Evolutionary conservation across 306 rosid species (phyloP).

Genomic region (Benincasa hispida): DNA sequence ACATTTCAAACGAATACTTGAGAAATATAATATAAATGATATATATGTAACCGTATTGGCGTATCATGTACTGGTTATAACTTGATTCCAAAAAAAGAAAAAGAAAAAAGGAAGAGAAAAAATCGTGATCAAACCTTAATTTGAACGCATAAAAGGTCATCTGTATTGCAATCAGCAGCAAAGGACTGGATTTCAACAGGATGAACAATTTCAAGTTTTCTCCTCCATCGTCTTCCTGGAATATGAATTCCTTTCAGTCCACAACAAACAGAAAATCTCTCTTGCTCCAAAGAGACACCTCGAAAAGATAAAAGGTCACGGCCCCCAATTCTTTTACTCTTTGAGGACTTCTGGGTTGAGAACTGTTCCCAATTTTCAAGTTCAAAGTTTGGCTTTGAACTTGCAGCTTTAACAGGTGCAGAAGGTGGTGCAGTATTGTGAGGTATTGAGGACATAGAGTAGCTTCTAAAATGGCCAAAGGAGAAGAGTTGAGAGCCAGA

Average conservation of each 20-base stretch:
- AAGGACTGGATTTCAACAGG: constrained; percentile 74
- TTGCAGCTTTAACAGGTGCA: constrained; percentile 47
- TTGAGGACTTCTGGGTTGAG: constrained; percentile 36
- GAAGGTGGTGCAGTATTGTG: constrained; percentile 38
- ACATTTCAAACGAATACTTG: neutral
- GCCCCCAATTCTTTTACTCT: constrained; percentile 27
- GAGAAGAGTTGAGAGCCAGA: constrained; percentile 61
- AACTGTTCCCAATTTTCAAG: constrained; percentile 65
- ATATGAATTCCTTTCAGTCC: constrained; percentile 78
- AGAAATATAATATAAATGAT: neutral
- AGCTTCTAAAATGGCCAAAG: constrained; percentile 70
- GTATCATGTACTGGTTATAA: neutral
- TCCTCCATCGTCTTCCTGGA: constrained; percentile 95
- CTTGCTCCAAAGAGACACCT: constrained; percentile 75
- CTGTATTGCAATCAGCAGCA: constrained; percentile 78
- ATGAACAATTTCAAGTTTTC: constrained; percentile 80
- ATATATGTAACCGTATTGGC: neutral
- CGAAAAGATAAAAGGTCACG: constrained; percentile 79
- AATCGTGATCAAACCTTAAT: constrained; percentile 56
- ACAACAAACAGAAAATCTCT: constrained; percentile 83
- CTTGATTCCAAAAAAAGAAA: neutral
- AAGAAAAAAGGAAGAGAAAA: neutral
- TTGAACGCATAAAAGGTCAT: constrained; percentile 80
- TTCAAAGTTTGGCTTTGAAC: constrained; percentile 76
- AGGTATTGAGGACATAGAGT: constrained; percentile 93